These are phyloP conservation scores for Talaromyces liani DNA, from an alignment of 495 filamentous ascomycete species.

Conservation along the genomic window DNA sequence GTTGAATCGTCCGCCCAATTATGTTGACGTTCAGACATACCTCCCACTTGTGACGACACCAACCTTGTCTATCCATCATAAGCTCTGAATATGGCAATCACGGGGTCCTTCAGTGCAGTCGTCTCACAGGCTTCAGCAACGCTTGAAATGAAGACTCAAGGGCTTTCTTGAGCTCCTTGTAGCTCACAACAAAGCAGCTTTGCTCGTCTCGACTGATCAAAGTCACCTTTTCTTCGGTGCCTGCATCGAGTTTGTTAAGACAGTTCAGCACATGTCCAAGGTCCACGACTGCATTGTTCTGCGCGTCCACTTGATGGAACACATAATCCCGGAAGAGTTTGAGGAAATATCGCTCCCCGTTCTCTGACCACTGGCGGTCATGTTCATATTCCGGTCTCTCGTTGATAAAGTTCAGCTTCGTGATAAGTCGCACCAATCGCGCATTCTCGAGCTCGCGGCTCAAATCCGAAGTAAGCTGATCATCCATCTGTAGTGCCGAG, in stretches of 20 bases:
- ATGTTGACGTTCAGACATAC: background rate
- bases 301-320: conserved; percentile 86
- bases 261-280: conserved; percentile 76
- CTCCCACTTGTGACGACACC: background rate
- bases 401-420: conserved; percentile 77
- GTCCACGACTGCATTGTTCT: conserved; percentile 72
- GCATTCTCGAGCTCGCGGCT: conserved; percentile 83
- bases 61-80: background rate
- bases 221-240: conserved; percentile 75
- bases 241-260: conserved; percentile 88
- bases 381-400: conserved; percentile 81
- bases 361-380: conserved; percentile 75
- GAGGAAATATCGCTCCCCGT: conserved; percentile 79
- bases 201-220: conserved; percentile 85
- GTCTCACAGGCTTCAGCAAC: conserved; percentile 50
- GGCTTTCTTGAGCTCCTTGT: conserved; percentile 77
- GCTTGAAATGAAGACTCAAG: conserved; percentile 75
- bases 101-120: conserved; percentile 26
- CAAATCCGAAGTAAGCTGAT: conserved; percentile 63
- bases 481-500: conserved; percentile 63
- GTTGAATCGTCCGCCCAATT: background rate
- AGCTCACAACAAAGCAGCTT: conserved; percentile 76
- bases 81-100: background rate
- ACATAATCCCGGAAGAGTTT: conserved; percentile 96
- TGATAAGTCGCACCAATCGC: conserved; percentile 72